Evolutionary conservation across 129 eudicot species (phyloP).

Genomic region (Erigeron canadensis): DNA sequence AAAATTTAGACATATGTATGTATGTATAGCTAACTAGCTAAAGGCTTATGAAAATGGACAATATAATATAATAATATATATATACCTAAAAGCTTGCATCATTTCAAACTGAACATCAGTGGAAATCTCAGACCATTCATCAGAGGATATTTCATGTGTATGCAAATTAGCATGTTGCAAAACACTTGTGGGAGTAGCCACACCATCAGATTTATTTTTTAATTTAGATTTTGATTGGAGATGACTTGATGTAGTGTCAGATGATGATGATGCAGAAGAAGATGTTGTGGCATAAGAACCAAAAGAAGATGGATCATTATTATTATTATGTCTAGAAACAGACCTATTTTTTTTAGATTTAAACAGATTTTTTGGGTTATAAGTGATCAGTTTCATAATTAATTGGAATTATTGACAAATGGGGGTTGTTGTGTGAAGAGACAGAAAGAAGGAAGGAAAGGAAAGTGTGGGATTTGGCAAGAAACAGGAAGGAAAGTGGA

Average conservation of each 20-base stretch:
- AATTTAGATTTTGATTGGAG: slow-evolving; percentile 32
- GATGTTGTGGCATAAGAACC: slow-evolving; percentile 47
- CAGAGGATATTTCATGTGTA: slow-evolving; percentile 33
- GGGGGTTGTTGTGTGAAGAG: no score
- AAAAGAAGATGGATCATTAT: slow-evolving; percentile 50
- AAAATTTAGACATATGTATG: no score
- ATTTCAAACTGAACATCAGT: slow-evolving; percentile 36
- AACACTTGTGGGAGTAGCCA: neutral
- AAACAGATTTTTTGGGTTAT: slow-evolving; percentile 49
- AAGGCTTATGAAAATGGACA: no score
- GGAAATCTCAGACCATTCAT: slow-evolving; percentile 39
- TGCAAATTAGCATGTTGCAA: neutral
- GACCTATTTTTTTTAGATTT: slow-evolving; percentile 41
- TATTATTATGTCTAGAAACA: slow-evolving; percentile 54
- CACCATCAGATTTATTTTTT: no score
- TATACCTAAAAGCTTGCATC: slow-evolving; percentile 61
- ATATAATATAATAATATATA: no score
- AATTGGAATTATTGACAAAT: neutral
- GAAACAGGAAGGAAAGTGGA: slow-evolving; percentile 45
- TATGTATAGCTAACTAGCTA: no score
- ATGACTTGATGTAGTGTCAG: slow-evolving; percentile 18
- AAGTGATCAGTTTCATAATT: slow-evolving; percentile 51
- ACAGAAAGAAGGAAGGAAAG: neutral
- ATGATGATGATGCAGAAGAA: slow-evolving; percentile 15
- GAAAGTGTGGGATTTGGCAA: slow-evolving; percentile 6